Conservation (phyloP, 2,329 filamentous ascomycete species). For the Volutella citrinella region DNA sequence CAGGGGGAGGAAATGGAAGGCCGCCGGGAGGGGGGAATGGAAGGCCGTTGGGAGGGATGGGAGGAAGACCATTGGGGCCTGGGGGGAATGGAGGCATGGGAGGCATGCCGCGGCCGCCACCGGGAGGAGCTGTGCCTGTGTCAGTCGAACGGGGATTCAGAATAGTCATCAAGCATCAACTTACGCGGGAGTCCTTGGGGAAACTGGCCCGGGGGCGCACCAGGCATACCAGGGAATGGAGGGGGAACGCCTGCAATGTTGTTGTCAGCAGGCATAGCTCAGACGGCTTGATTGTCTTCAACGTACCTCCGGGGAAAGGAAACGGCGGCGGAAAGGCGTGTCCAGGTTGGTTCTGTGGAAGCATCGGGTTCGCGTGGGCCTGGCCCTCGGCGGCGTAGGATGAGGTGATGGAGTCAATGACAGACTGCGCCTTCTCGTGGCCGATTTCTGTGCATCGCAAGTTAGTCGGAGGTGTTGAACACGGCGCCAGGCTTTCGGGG, state of each 20-base stretch:
- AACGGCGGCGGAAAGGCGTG: slow-evolving; percentile 52
- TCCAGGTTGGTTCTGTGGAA: slow-evolving; percentile 65
- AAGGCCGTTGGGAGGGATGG: slow-evolving; percentile 38
- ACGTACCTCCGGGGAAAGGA: slow-evolving; percentile 57
- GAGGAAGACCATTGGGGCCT: slow-evolving; percentile 41
- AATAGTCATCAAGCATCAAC: slow-evolving; percentile 23
- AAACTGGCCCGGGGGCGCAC: slow-evolving; percentile 37
- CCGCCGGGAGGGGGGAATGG: slow-evolving; percentile 29
- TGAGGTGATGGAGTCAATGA: slow-evolving; percentile 96
- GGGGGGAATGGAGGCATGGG: slow-evolving; percentile 43
- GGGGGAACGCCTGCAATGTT: slow-evolving; percentile 49
- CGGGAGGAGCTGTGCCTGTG: slow-evolving; percentile 41
- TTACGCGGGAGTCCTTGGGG: slow-evolving; percentile 51
- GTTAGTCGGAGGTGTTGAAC: slow-evolving; percentile 8
- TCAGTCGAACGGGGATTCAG: slow-evolving; percentile 8
- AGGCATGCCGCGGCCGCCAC: slow-evolving; percentile 49
- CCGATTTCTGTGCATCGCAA: slow-evolving; percentile 69
- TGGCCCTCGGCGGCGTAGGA: slow-evolving; percentile 95
- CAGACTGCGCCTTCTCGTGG: slow-evolving; percentile 95
- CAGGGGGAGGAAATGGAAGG: slow-evolving; percentile 38
- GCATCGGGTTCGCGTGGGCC: slow-evolving; percentile 79
- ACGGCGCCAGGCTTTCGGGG: slow-evolving; percentile 1
- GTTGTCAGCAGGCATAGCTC: too few relatives aligned
- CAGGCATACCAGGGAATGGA: slow-evolving; percentile 54
- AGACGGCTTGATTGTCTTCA: slow-evolving; percentile 1